Evolutionary conservation across 352 stramenopile genomes (phyloP).

Genomic region (Globisporangium cystogenes): DNA sequence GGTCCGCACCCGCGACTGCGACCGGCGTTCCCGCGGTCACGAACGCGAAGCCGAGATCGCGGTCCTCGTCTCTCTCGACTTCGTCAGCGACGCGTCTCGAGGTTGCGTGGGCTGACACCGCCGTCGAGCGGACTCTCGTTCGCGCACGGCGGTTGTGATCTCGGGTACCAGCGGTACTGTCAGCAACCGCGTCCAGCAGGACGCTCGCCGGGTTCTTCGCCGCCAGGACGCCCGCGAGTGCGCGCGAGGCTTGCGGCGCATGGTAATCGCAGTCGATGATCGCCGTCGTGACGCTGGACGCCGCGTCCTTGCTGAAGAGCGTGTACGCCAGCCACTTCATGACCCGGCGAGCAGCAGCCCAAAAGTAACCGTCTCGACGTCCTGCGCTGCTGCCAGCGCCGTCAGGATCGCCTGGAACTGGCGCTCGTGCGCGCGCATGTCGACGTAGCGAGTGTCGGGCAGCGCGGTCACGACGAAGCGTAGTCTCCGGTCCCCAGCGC

Average conservation of each 20-base stretch:
- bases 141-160: too few relatives aligned
- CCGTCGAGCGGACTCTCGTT: not conserved
- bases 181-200: not conserved
- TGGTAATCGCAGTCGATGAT: not conserved
- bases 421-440: not conserved
- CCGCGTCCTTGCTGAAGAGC: conserved; percentile 6
- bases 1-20: not conserved
- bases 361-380: not conserved
- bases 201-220: not conserved
- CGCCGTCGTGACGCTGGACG: not conserved
- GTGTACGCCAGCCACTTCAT: conserved; percentile 2
- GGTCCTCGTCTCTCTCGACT: not conserved
- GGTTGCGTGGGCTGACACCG: too few relatives aligned
- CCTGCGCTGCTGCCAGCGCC: not conserved
- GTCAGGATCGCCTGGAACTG: not conserved
- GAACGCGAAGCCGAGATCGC: not conserved
- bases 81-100: not conserved
- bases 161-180: too few relatives aligned
- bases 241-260: not conserved
- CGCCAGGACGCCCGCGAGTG: not conserved
- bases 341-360: not conserved
- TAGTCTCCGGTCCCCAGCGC: not conserved
- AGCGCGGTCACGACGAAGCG: not conserved
- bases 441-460: not conserved
- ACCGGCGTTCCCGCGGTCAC: not conserved